Evolutionary conservation across 2,329 filamentous ascomycete species (phyloP), one percentile per base, ranked within the genome.

Genomic region (Penicillium italicum): DNA sequence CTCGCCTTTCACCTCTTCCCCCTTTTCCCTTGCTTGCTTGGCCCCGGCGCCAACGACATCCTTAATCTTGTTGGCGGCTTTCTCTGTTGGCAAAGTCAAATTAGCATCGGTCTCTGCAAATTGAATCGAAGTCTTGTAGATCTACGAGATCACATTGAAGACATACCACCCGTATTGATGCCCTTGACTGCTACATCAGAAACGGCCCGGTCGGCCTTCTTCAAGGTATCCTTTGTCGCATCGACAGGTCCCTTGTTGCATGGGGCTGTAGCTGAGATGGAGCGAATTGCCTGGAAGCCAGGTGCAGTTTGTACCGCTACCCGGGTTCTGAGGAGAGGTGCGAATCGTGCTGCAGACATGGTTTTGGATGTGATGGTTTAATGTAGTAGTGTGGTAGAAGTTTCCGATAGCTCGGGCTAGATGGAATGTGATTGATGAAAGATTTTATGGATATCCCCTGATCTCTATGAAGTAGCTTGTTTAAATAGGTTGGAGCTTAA

Each of bases 131-230:
- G 10, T 22, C 16, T 24, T 22, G 30, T 44, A 33, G 12, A 38
- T 28, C 11, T 18, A 24, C 40, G 41, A 24, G 20, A 36, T 14
- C 26, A 33, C 38, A 18, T n/a, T 20, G 33, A 30, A 33, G 34
- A 69, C 83, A 56, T 80, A 86, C 84, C 79, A 57, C 82, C 81
- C 63, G 78, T 83, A 72, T 87, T 81, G 58, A 86, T 85, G 43
- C 84, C 84, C 72, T 82, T 82, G 22, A 86, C 80, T 11, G 80
- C 79, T 26, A 73, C 79, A 68, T 83, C 76, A 0, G 82, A 79
- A 34, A 85, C 77, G 22, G 76, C 76, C 58, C 79, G 74, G 69
- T 87, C 83, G 20, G 82, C 81, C 52, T 75, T 77, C 74, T 86
- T 83, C 44, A 82, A 69, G 0, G 81, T 79, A 40, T 85, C 82